Evolutionary conservation across 495 filamentous ascomycete genomes (phyloP), one percentile per base, ranked within the genome.

Genomic region (Trichoderma virens): DNA sequence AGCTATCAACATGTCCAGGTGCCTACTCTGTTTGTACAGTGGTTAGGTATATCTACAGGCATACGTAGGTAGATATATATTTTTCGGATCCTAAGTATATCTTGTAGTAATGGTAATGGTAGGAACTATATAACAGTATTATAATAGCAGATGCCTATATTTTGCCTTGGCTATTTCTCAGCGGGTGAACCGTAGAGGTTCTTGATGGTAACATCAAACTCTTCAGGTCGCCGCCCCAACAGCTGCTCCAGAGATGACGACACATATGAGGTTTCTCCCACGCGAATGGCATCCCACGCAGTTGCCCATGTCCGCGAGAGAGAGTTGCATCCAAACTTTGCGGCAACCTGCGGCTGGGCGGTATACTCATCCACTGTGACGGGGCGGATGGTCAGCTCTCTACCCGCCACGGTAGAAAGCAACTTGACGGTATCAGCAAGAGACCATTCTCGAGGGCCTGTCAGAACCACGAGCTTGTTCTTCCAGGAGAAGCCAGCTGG

Each of bases 311-410:
- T 69, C 54, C 65, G 65, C 28, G 72, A 69, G 47, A 66, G 60
- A 27, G 67, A 67, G 31, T 67, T 63, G 3, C 43, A 35, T 11
- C 67, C 63, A 64, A 74, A 72, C 5, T 45, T 23, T 1, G 20
- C 63, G 51, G 47, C 25, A 16, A 76, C 71, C 63, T 74, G 68
- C 23, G 73, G 69, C 43, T 76, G 68, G 38, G 35, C 23, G 2
- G 67, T 74, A 67, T 78, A 82, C 63, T 82, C 78, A 13, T 79
- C 78, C 11, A 79, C 72, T 2, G 68, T 64, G 16, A 82, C 73
- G 66, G 74, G 51, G 18, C 70, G 62, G 23, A 82, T 73, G 47
- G 32, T 70, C 1, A 78, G 27, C 7, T 67, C 20, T 45, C 65
- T 73, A 0, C 75, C 75, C 11, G 72, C 60, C 0, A 75, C 64